Base-by-base conservation (phyloP, 176 grass and related monocot species). In the Zizania latifolia region DNA sequence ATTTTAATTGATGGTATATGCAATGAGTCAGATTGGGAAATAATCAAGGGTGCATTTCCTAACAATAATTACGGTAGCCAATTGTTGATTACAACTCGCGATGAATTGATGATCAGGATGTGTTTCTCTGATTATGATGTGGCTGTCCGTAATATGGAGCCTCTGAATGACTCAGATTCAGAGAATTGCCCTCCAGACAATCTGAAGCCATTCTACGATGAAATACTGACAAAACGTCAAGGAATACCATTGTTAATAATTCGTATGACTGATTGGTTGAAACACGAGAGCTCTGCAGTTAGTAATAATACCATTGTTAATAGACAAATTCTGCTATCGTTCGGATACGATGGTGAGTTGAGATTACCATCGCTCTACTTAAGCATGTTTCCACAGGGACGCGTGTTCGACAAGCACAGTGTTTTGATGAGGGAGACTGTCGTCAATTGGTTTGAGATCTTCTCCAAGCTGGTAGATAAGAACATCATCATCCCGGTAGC, bases 221-320 rank as follows among this genome's bases (percentile, higher is more conserved):
- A 39, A 30, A 72, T 72, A 4, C 17, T 81, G 29, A 38, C 9
- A 5, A 64, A 4, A 28, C 72, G 68, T 64, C 16, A 39, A 30
- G 79, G 79, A 72, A 31, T 81, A 39, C 79, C 79, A 2, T 35
- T 40, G 10, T 38, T 72, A 23, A 72, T 81, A 38, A 54, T 0
- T 64, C 15, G 29, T 3, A 72, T 72, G 68, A 68, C 79, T 15
- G 5, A 54, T 9, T 32, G 22, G 31, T 19, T 81, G 23, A 38
- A 31, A 5, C 4, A 10, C 0, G 22, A 28, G 4, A 14, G 27
- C 4, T 28, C 7, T 58, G 13, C 3, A 19, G 2, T 38, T n/a
- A n/a, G n/a, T n/a, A n/a, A n/a, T n/a, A n/a, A n/a, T n/a, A n/a
- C n/a, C n/a, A n/a, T n/a, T n/a, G n/a, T n/a, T n/a, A n/a, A n/a